These are phyloP conservation scores for Scheffersomyces segobiensis DNA, from an alignment of 1,139 yeast genomes.

Conservation along the genomic window DNA sequence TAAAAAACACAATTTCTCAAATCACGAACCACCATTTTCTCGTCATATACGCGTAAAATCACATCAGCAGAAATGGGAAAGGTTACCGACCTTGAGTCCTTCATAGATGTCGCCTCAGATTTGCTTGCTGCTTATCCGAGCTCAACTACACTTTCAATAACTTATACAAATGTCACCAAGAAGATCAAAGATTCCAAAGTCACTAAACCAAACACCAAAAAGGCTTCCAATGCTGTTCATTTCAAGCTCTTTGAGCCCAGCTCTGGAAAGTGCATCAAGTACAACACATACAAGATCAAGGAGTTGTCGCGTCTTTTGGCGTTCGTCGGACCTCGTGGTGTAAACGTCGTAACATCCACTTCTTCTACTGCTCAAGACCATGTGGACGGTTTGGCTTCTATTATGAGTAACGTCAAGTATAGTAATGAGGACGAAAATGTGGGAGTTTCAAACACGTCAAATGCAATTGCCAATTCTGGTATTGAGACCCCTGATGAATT, in stretches of 20 bases:
- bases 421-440: constrained; percentile 16
- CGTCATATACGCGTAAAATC: not conserved
- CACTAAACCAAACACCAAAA: constrained; percentile 18
- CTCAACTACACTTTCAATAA: constrained; percentile 38
- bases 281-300: constrained; percentile 63
- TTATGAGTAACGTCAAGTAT: constrained; percentile 43
- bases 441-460: not conserved
- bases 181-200: constrained; percentile 24
- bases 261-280: constrained; percentile 66
- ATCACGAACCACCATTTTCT: not conserved
- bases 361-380: constrained; percentile 9
- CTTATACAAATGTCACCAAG: constrained; percentile 34
- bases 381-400: constrained; percentile 35
- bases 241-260: constrained; percentile 75
- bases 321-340: constrained; percentile 86
- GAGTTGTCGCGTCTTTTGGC: constrained; percentile 78
- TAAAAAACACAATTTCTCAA: not conserved
- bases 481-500: not conserved
- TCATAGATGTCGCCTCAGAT: constrained; percentile 34
- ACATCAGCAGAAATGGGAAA: constrained; percentile 8
- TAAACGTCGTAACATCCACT: constrained; percentile 34
- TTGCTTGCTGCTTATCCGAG: constrained; percentile 41
- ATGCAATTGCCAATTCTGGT: not conserved
- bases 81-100: constrained; percentile 27
- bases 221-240: constrained; percentile 42